These are phyloP conservation scores for Paracamarosporium sp. DNA, from an alignment of 2,329 filamentous ascomycete genomes.

Conservation along the genomic window DNA sequence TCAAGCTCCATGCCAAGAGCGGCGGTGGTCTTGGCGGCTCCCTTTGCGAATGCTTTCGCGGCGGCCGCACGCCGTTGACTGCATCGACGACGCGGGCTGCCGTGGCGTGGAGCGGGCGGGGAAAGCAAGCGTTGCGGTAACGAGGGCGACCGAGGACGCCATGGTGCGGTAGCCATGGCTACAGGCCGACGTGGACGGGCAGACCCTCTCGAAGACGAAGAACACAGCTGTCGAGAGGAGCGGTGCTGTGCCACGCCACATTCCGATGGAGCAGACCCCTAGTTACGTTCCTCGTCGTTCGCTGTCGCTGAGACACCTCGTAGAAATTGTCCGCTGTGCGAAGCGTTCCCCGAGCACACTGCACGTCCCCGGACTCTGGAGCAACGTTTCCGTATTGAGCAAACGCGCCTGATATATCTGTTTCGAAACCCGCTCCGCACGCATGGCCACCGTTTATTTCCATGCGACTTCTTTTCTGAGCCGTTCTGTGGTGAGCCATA, in stretches of 20 bases:
- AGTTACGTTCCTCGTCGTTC: not conserved
- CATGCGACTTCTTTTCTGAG: not conserved
- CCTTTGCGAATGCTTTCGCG: not conserved
- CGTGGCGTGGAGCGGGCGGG: not conserved
- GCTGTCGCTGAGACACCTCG: too few relatives aligned
- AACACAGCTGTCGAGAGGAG: not conserved
- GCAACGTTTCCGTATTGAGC: not conserved
- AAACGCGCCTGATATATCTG: not conserved
- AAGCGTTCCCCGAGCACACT: not conserved
- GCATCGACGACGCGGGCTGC: not conserved
- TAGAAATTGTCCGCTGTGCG: too few relatives aligned
- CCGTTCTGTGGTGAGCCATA: not conserved
- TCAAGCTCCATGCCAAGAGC: constrained; percentile 7
- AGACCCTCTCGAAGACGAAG: not conserved
- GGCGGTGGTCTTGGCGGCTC: not conserved
- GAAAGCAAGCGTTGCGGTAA: not conserved
- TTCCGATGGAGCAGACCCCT: constrained; percentile 2
- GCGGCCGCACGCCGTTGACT: not conserved
- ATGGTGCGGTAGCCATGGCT: not conserved
- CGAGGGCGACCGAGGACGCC: not conserved
- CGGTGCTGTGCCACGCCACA: constrained; percentile 1
- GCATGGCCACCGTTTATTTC: not conserved
- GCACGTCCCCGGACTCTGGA: not conserved
- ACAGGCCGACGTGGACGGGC: not conserved
- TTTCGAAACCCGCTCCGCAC: not conserved